These are phyloP conservation scores for Pelargonium myrrhifolium DNA, from an alignment of 441 rosid species.

Conservation along the genomic window DNA sequence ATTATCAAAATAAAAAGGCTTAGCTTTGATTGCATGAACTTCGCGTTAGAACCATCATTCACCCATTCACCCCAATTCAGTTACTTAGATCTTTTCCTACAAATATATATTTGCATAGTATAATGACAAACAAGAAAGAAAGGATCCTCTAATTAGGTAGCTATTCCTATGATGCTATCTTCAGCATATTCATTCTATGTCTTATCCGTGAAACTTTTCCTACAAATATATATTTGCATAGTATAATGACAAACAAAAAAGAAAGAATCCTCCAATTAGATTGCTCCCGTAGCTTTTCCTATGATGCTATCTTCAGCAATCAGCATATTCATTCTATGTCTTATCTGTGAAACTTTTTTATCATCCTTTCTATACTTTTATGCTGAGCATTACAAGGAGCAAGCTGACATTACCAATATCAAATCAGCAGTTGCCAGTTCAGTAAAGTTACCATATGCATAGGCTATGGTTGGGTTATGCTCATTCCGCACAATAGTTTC, in stretches of 20 bases:
- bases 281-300: background rate
- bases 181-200: background rate
- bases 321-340: background rate
- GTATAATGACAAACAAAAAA: too few relatives aligned
- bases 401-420: background rate
- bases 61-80: background rate
- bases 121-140: background rate
- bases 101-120: too few relatives aligned
- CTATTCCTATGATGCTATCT: background rate
- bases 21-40: background rate
- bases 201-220: background rate
- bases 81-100: background rate
- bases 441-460: conserved; percentile 75
- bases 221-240: too few relatives aligned
- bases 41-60: background rate
- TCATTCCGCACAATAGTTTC: conserved; percentile 87
- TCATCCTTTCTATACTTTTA: background rate
- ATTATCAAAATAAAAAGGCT: background rate
- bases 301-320: background rate
- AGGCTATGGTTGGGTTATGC: conserved; percentile 74
- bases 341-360: background rate
- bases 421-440: background rate
- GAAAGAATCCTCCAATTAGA: background rate
- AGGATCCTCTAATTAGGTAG: background rate
- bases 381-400: background rate